Evolutionary conservation across 1,284 basidiomycete genomes (phyloP), one percentile per base, ranked within the genome.

Genomic region (Volvariella volvacea): DNA sequence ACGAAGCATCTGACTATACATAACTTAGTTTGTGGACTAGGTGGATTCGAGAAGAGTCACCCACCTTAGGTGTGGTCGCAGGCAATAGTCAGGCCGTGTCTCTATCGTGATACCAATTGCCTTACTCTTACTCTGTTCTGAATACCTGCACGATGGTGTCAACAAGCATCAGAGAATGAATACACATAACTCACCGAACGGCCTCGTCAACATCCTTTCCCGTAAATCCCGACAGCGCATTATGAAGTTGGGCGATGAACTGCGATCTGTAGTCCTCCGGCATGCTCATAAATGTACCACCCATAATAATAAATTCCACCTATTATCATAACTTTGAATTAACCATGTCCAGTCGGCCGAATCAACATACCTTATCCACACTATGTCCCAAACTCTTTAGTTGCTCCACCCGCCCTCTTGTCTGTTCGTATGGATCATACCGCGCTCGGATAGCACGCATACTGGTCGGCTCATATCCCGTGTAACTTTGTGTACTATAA

Each of bases 231-330:
- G 91, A 94, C 4, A 99, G 73, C 0, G 96, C 94, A 60, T 99
- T 99, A 64, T 99, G 96, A 42, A 99, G 74, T 51, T 98, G 94
- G 0, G 95, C 94, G 47, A 99, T 80, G 57, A 99, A 99, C 51
- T 88, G 83, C 54, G 83, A 84, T 46, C 95, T 80, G 61, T 99
- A 99, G 37, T 92, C 90, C 64, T 98, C 92, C 17, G 94, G 87
- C 82, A 98, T 93, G 55, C 92, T 96, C 94, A 99, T 97, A 66
- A 99, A 99, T 3, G 95, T 99, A 38, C 95, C 95, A 25, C 95
- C 96, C 95, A 99, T 99, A 55, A 99, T 76, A 52, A 99, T 99
- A 60, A 98, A 98, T 62, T 99, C 95, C 39, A 99, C 88, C 88
- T 91, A 52, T 39, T 12, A 37, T 12, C 21, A 48, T 39, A 37